phyloP scores from a whole-genome alignment of 495 filamentous ascomycete species.

The Penicillium angulare region DNA sequence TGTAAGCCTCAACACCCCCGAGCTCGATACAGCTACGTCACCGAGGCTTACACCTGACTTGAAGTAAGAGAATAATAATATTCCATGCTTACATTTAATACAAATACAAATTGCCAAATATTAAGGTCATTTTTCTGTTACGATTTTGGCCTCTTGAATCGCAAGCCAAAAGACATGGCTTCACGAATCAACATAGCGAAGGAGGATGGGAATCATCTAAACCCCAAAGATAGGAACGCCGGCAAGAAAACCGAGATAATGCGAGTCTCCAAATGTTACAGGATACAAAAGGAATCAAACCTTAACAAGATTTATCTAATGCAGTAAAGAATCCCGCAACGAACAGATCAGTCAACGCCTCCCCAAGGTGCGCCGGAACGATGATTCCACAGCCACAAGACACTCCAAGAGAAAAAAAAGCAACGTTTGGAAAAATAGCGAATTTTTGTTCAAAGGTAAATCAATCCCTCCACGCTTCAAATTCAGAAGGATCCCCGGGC shows the following conservation, averaged over 20 bases:
- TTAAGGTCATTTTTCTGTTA: not conserved
- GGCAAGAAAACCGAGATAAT: constrained; percentile 4
- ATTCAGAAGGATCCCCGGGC: not conserved
- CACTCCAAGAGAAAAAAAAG: not conserved
- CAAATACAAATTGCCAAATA: too few relatives aligned
- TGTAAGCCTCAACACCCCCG: too few relatives aligned
- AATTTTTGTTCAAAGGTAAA: too few relatives aligned
- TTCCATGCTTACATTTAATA: too few relatives aligned
- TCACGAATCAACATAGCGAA: constrained; percentile 14
- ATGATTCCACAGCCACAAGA: constrained; percentile 1
- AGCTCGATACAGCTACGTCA: too few relatives aligned
- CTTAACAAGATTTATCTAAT: not conserved
- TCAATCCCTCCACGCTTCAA: not conserved
- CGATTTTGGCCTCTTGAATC: not conserved
- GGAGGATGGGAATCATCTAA: constrained; percentile 38
- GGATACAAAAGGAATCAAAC: constrained; percentile 5
- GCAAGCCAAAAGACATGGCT: not conserved
- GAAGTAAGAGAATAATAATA: too few relatives aligned
- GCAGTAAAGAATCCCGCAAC: not conserved
- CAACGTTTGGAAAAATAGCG: too few relatives aligned
- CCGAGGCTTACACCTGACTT: too few relatives aligned
- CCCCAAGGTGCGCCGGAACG: constrained; percentile 1
- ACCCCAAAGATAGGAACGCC: constrained; percentile 16
- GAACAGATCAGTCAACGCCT: not conserved
- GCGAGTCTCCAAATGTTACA: constrained; percentile 5